A percentile compares a stretch with the other conserved stretches of the same genome.
phyloP scores from a whole-genome alignment of 2,329 filamentous ascomycete genomes.

The Exophiala phaeomuriformis region DNA sequence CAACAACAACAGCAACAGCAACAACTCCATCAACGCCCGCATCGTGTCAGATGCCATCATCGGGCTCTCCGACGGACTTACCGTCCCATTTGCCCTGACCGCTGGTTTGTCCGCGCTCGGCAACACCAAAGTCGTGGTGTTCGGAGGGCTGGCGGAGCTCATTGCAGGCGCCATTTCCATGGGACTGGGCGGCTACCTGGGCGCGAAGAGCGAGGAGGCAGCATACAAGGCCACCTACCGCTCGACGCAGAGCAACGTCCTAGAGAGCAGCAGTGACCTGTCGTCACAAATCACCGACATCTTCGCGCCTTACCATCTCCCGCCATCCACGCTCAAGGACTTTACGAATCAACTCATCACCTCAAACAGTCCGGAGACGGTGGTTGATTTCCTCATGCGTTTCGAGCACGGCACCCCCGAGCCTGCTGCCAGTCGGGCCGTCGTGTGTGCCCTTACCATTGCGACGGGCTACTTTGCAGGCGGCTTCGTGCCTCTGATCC shows the following conservation, averaged over 20 bases:
- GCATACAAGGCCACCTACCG: slow-evolving; percentile 17
- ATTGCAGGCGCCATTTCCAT: slow-evolving; percentile 70
- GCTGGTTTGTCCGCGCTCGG: slow-evolving; percentile 59
- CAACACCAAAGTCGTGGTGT: slow-evolving; percentile 59
- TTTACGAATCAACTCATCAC: slow-evolving; percentile 21
- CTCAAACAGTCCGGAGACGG: slow-evolving; percentile 14
- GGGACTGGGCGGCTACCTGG: slow-evolving; percentile 68
- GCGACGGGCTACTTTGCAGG: slow-evolving; percentile 33
- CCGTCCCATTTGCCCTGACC: slow-evolving; percentile 70
- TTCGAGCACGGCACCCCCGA: slow-evolving; percentile 32
- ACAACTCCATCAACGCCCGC: slow-evolving; percentile 11
- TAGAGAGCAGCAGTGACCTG: slow-evolving; percentile 12
- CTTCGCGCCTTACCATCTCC: slow-evolving; percentile 18
- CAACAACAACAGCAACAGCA: too few species aligned
- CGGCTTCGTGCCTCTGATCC: slow-evolving; percentile 45
- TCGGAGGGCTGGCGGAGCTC: slow-evolving; percentile 66
- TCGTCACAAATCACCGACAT: slow-evolving; percentile 13
- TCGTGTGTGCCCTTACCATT: slow-evolving; percentile 37
- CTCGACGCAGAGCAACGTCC: slow-evolving; percentile 10
- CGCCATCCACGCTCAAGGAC: slow-evolving; percentile 17
- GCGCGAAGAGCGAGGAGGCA: slow-evolving; percentile 45
- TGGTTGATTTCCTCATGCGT: slow-evolving; percentile 21
- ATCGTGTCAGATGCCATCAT: slow-evolving; percentile 56
- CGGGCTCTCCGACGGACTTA: slow-evolving; percentile 70
- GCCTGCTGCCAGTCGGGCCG: slow-evolving; percentile 29